Conservation (phyloP, 345 rosid genomes). For the Camelina neglecta region DNA sequence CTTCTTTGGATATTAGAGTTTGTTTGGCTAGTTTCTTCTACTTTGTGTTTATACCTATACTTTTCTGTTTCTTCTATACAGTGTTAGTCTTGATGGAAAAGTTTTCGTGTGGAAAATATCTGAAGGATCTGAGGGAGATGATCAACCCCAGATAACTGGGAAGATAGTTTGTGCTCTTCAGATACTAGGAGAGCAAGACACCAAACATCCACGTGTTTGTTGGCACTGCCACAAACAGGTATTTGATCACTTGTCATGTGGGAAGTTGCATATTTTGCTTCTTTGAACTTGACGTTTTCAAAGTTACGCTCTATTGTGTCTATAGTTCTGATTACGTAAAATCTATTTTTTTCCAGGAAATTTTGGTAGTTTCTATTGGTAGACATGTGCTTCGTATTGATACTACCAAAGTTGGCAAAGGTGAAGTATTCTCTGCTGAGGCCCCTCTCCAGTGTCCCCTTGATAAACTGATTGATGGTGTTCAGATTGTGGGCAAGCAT, state of each 20-base stretch:
- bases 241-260: constrained; percentile 40
- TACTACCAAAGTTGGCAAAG: constrained; percentile 71
- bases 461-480: constrained; percentile 71
- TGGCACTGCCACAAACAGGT: constrained; percentile 98
- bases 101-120: constrained; percentile 74
- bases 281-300: not conserved
- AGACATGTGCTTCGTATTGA: constrained; percentile 72
- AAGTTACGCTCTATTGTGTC: too few species aligned
- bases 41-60: constrained; percentile 9
- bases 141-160: constrained; percentile 71
- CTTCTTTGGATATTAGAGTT: not conserved
- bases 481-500: constrained; percentile 86
- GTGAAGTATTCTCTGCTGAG: constrained; percentile 66
- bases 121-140: constrained; percentile 84
- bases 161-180: constrained; percentile 66
- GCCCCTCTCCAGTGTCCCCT: constrained; percentile 73
- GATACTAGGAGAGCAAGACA: constrained; percentile 58
- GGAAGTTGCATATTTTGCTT: constrained; percentile 13
- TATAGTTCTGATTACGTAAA: constrained; percentile 19
- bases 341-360: constrained; percentile 60
- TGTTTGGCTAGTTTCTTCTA: constrained; percentile 5
- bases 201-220: constrained; percentile 77
- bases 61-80: constrained; percentile 45
- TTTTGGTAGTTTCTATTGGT: constrained; percentile 80
- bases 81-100: constrained; percentile 80